phyloP scores from a whole-genome alignment of 495 filamentous ascomycete genomes.

The Penicillium verhagenii region DNA sequence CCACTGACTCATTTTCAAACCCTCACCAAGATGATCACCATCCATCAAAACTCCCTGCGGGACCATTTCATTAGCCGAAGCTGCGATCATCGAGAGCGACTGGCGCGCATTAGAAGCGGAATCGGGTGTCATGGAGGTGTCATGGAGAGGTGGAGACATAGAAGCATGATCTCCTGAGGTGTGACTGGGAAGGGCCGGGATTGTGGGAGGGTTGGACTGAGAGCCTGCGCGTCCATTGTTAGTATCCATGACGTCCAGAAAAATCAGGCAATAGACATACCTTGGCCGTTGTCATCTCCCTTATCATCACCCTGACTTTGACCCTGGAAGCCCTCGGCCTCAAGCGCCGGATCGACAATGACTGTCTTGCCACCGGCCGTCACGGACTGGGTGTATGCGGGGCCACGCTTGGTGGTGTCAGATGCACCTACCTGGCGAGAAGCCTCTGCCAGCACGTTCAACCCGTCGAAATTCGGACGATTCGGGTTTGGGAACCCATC shows the following conservation, averaged over 20 bases:
- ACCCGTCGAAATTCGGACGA: conserved; percentile 65
- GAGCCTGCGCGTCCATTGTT: conserved; percentile 26
- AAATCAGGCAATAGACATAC: conserved; percentile 1
- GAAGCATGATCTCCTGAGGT: conserved; percentile 36
- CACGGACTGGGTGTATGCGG: conserved; percentile 45
- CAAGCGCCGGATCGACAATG: conserved; percentile 47
- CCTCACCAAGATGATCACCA: conserved; percentile 34
- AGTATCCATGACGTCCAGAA: conserved; percentile 5
- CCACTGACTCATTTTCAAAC: conserved; percentile 39
- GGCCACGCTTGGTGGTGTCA: conserved; percentile 42
- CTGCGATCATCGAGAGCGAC: conserved; percentile 50
- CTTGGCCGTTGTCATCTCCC: conserved; percentile 32
- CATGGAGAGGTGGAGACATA: conserved; percentile 41
- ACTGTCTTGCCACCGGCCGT: conserved; percentile 50
- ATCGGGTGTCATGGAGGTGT: conserved; percentile 40
- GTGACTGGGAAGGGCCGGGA: conserved; percentile 37
- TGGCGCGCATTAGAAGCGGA: conserved; percentile 42
- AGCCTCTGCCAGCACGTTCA: conserved; percentile 80
- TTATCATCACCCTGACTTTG: conserved; percentile 21
- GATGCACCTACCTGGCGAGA: conserved; percentile 65
- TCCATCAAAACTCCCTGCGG: conserved; percentile 44
- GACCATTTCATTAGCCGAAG: conserved; percentile 50
- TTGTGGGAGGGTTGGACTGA: conserved; percentile 28
- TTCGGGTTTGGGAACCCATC: conserved; percentile 41
- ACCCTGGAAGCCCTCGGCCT: conserved; percentile 45